Evolutionary conservation across 2,329 filamentous ascomycete genomes (phyloP).

Genomic region (Penicillium decumbens): DNA sequence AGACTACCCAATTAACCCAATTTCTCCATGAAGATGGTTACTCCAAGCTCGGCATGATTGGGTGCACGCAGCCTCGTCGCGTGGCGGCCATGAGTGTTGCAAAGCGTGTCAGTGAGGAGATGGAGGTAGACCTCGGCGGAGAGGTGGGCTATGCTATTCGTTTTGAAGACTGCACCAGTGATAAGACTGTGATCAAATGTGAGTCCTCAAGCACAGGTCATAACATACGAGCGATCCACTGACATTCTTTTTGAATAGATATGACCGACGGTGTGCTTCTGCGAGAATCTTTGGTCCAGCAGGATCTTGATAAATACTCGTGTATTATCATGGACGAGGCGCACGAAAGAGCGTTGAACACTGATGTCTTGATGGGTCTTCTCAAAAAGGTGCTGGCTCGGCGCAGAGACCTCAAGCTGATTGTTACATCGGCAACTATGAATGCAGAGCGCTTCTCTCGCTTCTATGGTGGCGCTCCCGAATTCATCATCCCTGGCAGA

Average conservation of each 20-base stretch:
- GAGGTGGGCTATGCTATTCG: conserved; percentile 94
- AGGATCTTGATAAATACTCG: conserved; percentile 90
- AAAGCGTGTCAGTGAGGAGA: conserved; percentile 96
- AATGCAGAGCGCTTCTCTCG: conserved; percentile 93
- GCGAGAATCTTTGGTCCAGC: conserved; percentile 86
- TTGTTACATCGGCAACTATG: conserved; percentile 98
- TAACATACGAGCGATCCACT: conserved; percentile 1
- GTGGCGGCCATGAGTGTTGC: conserved; percentile 99
- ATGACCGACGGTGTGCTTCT: conserved; percentile 97
- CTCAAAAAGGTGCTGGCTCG: conserved; percentile 95
- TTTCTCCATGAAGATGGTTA: conserved; percentile 96
- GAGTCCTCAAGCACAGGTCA: conserved; percentile 21
- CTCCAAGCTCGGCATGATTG: conserved; percentile 80
- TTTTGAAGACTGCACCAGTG: conserved; percentile 96
- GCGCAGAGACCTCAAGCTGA: conserved; percentile 85
- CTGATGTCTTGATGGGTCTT: conserved; percentile 92
- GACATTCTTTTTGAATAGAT: conserved; percentile 43
- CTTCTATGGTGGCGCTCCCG: conserved; percentile 92
- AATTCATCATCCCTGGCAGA: conserved; percentile 91
- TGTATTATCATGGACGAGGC: conserved; percentile 99
- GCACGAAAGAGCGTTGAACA: conserved; percentile 93
- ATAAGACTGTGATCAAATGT: conserved; percentile 90
- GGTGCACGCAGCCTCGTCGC: conserved; percentile 91
- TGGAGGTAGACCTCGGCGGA: conserved; percentile 85
- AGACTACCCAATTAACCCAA: conserved; percentile 95